Evolutionary conservation across 306 rosid genomes (phyloP).

Genomic region (Quercus variabilis): DNA sequence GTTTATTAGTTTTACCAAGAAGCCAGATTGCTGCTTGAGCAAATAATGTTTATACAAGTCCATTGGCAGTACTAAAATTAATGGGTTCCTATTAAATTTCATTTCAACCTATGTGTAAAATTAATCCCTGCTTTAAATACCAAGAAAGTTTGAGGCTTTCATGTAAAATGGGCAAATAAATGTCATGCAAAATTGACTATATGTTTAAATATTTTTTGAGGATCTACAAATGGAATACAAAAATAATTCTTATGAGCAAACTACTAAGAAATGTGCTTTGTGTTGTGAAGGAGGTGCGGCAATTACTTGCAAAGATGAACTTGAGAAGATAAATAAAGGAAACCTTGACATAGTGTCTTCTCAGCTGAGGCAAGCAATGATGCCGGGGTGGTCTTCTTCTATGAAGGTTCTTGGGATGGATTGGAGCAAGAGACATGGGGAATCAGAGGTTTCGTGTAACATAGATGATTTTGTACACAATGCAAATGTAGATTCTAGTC

Average conservation of each 20-base stretch:
- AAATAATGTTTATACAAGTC: too few species aligned
- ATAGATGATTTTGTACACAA: constrained; percentile 49
- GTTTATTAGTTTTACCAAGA: too few species aligned
- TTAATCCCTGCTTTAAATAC: constrained; percentile 2
- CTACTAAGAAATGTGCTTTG: not conserved
- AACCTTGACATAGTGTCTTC: constrained; percentile 64
- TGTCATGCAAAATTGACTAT: not conserved
- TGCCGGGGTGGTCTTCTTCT: constrained; percentile 27
- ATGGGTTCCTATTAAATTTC: not conserved
- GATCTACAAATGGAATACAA: not conserved
- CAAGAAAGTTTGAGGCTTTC: not conserved
- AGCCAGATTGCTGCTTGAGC: too few species aligned
- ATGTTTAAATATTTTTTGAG: not conserved
- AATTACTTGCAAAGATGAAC: constrained; percentile 78
- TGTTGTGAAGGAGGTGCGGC: constrained; percentile 78
- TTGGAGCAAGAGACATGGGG: constrained; percentile 81
- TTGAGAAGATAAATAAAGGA: constrained; percentile 76
- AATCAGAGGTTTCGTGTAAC: constrained; percentile 38
- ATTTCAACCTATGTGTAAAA: not conserved
- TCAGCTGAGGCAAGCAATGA: constrained; percentile 75
- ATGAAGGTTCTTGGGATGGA: constrained; percentile 78
- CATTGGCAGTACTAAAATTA: too few species aligned
- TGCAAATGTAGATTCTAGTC: constrained; percentile 33
- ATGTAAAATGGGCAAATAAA: not conserved
- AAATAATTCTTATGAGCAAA: not conserved